A percentile compares a stretch with the other conserved stretches of the same genome.
These are phyloP conservation scores for Babesia ovata DNA, from an alignment of 169 alveolate genomes.

Conservation along the genomic window DNA sequence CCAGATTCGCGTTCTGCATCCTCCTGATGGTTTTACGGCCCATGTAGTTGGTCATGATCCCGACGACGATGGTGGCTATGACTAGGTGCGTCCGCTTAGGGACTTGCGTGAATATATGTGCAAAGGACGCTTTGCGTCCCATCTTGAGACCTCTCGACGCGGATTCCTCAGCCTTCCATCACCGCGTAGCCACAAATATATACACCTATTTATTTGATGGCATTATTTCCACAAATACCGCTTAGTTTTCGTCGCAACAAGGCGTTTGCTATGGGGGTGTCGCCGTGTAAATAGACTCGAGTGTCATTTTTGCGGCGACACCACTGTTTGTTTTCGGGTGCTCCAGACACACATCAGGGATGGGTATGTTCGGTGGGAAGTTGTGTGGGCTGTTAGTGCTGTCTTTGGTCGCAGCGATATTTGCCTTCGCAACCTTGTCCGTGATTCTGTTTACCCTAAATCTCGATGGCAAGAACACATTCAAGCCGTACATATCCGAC, in stretches of 20 bases:
- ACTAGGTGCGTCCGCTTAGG: conserved; percentile 28
- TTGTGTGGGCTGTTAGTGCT: conserved; percentile 7
- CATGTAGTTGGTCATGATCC: conserved; percentile 32
- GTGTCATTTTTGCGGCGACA: too few species aligned
- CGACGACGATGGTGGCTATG: conserved; percentile 18
- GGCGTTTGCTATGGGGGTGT: too few species aligned
- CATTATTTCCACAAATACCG: too few species aligned
- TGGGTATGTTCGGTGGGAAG: conserved; percentile 8
- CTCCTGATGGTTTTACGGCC: conserved; percentile 19
- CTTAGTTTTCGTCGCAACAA: too few species aligned
- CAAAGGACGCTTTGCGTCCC: conserved; percentile 13
- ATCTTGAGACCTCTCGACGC: not conserved
- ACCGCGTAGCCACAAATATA: not conserved
- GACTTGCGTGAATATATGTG: conserved; percentile 24
- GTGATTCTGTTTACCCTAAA: conserved; percentile 26
- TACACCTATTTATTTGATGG: not conserved
- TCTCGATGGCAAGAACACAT: conserved; percentile 33
- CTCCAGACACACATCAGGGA: not conserved
- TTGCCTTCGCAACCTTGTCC: not conserved
- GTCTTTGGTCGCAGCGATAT: not conserved
- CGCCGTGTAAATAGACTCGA: too few species aligned
- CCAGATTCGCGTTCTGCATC: conserved; percentile 22
- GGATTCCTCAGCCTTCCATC: not conserved
- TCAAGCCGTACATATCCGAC: conserved; percentile 55
- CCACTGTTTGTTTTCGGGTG: not conserved